These are phyloP conservation scores for Trypanosoma rangeli DNA, from an alignment of 208 protist species.

Conservation along the genomic window DNA sequence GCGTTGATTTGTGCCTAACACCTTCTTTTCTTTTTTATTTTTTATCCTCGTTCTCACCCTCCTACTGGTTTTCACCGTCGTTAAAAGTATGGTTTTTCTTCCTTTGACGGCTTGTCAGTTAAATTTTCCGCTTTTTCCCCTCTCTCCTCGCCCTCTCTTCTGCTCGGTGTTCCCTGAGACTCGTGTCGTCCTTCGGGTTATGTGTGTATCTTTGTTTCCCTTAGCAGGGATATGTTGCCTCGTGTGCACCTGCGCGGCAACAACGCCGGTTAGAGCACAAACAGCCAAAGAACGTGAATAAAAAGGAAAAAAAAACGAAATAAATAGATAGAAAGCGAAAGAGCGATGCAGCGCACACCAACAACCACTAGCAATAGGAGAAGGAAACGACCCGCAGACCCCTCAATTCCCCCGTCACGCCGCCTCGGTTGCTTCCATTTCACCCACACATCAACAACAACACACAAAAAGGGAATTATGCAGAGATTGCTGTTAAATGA, in stretches of 20 bases:
- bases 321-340: too few relatives aligned
- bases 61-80: neutral
- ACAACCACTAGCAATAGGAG: too few relatives aligned
- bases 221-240: constrained; percentile 8
- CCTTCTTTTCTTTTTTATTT: neutral
- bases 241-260: too few relatives aligned
- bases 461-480: neutral
- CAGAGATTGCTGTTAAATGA: constrained; percentile 18
- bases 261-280: too few relatives aligned
- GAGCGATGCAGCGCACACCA: too few relatives aligned
- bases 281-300: too few relatives aligned
- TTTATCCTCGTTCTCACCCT: neutral
- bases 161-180: neutral
- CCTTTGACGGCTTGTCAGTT: neutral
- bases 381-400: too few relatives aligned
- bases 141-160: neutral
- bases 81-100: neutral
- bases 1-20: neutral
- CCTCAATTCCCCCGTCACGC: too few relatives aligned
- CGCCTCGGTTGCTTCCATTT: too few relatives aligned
- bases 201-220: neutral
- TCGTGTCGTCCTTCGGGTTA: neutral
- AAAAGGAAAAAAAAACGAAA: too few relatives aligned
- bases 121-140: neutral
- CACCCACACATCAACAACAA: too few relatives aligned